These are phyloP conservation scores for Gloeopeniophorella convolvens DNA, from an alignment of 768 basidiomycete genomes.

Conservation along the genomic window DNA sequence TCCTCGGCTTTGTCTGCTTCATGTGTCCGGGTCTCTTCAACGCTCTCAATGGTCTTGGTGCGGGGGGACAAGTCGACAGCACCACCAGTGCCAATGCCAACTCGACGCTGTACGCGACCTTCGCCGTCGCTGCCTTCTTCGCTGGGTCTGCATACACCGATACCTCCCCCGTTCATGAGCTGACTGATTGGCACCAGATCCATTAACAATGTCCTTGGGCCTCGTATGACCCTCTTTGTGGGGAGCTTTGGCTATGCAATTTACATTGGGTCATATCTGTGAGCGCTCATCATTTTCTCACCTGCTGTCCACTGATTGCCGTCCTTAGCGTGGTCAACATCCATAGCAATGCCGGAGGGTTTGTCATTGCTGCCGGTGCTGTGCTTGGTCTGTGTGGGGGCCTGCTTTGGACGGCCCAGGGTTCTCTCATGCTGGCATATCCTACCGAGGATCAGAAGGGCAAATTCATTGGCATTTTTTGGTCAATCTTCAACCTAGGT, in stretches of 20 bases:
- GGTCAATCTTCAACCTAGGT: constrained; percentile 79
- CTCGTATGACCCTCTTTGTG: constrained; percentile 61
- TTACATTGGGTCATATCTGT: constrained; percentile 72
- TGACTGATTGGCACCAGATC: constrained; percentile 38
- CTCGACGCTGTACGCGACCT: constrained; percentile 59
- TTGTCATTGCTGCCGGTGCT: constrained; percentile 67
- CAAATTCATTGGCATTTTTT: constrained; percentile 70
- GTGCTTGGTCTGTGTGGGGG: constrained; percentile 67
- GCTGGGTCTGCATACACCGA: constrained; percentile 48
- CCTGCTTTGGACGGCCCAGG: constrained; percentile 79
- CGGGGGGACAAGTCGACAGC: constrained; percentile 65
- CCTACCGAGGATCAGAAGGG: constrained; percentile 78
- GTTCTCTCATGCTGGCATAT: constrained; percentile 79
- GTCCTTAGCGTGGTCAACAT: constrained; percentile 57
- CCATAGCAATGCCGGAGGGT: constrained; percentile 50
- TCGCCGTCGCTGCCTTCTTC: constrained; percentile 58
- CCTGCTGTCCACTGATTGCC: neutral
- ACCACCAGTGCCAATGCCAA: constrained; percentile 65
- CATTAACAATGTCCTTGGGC: constrained; percentile 76
- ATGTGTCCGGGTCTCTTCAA: constrained; percentile 66
- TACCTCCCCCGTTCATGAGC: neutral
- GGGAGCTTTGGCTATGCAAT: constrained; percentile 74
- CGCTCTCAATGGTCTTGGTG: constrained; percentile 73
- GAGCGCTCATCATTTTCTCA: constrained; percentile 23
- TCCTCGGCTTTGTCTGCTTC: constrained; percentile 67